Conservation (phyloP, 352 stramenopile species). For the Phytophthora uliginosa region DNA sequence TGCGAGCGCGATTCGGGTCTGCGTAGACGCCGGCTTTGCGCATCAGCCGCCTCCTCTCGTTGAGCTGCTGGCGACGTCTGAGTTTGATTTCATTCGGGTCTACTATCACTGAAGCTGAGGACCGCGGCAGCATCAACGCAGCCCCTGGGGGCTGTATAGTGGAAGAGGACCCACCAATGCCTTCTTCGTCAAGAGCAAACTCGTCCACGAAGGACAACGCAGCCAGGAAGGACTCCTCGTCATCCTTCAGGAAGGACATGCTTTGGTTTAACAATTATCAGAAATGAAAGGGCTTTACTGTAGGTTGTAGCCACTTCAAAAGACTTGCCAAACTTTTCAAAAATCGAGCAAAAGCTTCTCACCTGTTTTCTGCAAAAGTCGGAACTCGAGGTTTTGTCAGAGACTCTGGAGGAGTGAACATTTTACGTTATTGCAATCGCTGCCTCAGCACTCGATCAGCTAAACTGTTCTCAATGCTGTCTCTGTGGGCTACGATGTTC, state of each 20-base stretch:
- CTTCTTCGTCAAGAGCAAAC: constrained; percentile 1
- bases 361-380: background rate
- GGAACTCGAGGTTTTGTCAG: too few species aligned
- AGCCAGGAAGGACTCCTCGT: constrained; percentile 6
- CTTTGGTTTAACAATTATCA: background rate
- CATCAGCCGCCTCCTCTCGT: background rate
- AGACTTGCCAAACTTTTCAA: too few species aligned
- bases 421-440: constrained; percentile 10
- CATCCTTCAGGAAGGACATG: constrained; percentile 5
- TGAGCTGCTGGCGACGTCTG: background rate
- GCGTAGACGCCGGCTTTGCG: background rate
- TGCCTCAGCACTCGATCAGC: constrained; percentile 18
- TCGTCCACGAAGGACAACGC: constrained; percentile 14
- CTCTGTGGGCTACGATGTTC: constrained; percentile 46
- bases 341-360: too few species aligned
- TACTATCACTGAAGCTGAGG: background rate
- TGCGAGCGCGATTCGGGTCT: background rate
- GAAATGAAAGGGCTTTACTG: background rate
- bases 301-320: too few species aligned
- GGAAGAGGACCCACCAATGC: background rate
- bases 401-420: too few species aligned
- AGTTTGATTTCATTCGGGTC: background rate
- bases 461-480: constrained; percentile 58
- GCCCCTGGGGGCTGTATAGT: background rate
- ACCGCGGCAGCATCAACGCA: background rate